phyloP scores from a whole-genome alignment of 2,329 filamentous ascomycete species.

The Neofusicoccum kwambonambiense region DNA sequence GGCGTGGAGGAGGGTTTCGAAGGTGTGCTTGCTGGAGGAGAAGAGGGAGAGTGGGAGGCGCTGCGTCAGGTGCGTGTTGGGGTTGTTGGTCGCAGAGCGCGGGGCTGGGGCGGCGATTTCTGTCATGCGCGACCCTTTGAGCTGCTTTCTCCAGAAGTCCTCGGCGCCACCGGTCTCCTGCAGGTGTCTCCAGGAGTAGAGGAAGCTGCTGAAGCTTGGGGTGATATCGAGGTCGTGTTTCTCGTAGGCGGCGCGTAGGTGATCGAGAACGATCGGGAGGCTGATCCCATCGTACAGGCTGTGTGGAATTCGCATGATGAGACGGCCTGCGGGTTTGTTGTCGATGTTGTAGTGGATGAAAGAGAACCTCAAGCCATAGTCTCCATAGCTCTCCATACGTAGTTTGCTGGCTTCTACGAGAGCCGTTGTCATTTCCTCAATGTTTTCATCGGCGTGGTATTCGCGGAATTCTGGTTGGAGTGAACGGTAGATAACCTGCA shows the following conservation, averaged over 20 bases:
- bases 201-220: constrained; percentile 48
- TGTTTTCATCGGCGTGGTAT: constrained; percentile 36
- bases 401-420: constrained; percentile 57
- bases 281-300: constrained; percentile 70
- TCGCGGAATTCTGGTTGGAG: constrained; percentile 51
- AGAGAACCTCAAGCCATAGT: constrained; percentile 54
- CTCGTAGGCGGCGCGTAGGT: constrained; percentile 57
- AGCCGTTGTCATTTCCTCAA: constrained; percentile 53
- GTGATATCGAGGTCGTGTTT: constrained; percentile 29
- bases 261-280: constrained; percentile 58
- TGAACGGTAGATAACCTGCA: constrained; percentile 59
- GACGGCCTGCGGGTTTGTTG: constrained; percentile 33
- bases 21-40: constrained; percentile 32
- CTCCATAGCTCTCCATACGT: constrained; percentile 57
- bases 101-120: constrained; percentile 37
- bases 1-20: constrained; percentile 60
- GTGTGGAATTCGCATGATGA: constrained; percentile 64
- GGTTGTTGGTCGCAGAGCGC: constrained; percentile 38
- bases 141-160: constrained; percentile 61
- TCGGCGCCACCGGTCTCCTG: constrained; percentile 66
- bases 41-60: constrained; percentile 23
- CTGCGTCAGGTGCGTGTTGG: neutral
- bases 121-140: constrained; percentile 48
- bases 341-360: constrained; percentile 49
- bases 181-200: constrained; percentile 32